Evolutionary conservation across 139 green algal genomes (phyloP).

Genomic region (Tetratostichococcus sp.): DNA sequence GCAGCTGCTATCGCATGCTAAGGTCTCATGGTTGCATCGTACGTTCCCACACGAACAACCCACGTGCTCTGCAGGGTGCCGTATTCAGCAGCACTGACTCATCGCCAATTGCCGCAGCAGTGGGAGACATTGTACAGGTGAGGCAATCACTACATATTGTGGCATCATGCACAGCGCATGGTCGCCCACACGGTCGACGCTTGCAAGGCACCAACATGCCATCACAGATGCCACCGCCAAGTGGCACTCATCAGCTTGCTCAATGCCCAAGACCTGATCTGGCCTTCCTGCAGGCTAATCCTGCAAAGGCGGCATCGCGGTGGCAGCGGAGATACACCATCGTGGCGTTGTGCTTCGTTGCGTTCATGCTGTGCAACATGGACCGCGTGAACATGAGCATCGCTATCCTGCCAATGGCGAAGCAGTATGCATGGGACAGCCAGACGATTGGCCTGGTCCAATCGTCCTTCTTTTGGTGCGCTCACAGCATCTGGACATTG

Average conservation of each 20-base stretch:
- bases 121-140: not conserved
- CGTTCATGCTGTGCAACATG: slow-evolving; percentile 95
- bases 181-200: too few species aligned
- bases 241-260: too few species aligned
- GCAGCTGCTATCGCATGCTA: too few species aligned
- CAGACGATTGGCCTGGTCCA: slow-evolving; percentile 91
- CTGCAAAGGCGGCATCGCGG: not conserved
- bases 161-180: too few species aligned
- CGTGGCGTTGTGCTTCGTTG: slow-evolving; percentile 81
- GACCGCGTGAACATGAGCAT: slow-evolving; percentile 98
- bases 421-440: slow-evolving; percentile 78
- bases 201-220: too few species aligned
- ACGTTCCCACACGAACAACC: too few species aligned
- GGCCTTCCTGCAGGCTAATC: not conserved
- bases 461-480: slow-evolving; percentile 96
- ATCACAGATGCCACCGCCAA: too few species aligned
- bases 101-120: not conserved
- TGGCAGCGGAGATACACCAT: slow-evolving; percentile 68
- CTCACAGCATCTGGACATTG: not conserved
- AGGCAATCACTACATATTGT: too few species aligned
- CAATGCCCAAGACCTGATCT: too few species aligned
- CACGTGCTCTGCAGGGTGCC: too few species aligned
- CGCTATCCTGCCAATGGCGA: slow-evolving; percentile 92
- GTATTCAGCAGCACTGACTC: not conserved
- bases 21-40: too few species aligned